A percentile compares a stretch with the other conserved stretches of the same genome.
phyloP scores from a whole-genome alignment of 257 asterid species.

The Solanum rostratum region DNA sequence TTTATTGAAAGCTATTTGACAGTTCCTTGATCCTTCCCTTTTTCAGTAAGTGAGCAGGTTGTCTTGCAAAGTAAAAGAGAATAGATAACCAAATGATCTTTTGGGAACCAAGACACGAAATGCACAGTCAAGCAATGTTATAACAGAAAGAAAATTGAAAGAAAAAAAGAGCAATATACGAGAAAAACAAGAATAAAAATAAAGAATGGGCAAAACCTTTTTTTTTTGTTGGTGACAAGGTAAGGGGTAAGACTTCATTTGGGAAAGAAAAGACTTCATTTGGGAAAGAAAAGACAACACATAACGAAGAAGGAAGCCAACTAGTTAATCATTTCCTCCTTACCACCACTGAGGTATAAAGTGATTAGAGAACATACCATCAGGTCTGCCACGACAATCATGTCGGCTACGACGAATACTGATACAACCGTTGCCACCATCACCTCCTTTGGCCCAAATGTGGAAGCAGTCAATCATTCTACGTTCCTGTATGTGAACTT shows the following conservation, averaged over 20 bases:
- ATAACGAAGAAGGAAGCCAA: neutral
- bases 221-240: no score
- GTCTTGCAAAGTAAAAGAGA: neutral
- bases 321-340: neutral
- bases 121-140: neutral
- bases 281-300: neutral
- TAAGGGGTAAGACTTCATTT: neutral
- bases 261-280: neutral
- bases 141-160: neutral
- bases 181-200: neutral
- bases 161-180: neutral
- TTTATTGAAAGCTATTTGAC: no score
- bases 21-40: neutral
- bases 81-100: neutral
- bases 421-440: conserved; percentile 88
- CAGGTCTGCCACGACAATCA: conserved; percentile 77
- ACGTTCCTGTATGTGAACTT: conserved; percentile 54
- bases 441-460: conserved; percentile 89
- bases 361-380: conserved; percentile 44
- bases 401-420: conserved; percentile 79
- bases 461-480: conserved; percentile 71
- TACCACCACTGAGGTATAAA: neutral
- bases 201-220: neutral
- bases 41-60: neutral
- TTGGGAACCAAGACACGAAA: neutral